Conservation (phyloP, 2,329 filamentous ascomycete species). For the Trichoderma citrinoviride region DNA sequence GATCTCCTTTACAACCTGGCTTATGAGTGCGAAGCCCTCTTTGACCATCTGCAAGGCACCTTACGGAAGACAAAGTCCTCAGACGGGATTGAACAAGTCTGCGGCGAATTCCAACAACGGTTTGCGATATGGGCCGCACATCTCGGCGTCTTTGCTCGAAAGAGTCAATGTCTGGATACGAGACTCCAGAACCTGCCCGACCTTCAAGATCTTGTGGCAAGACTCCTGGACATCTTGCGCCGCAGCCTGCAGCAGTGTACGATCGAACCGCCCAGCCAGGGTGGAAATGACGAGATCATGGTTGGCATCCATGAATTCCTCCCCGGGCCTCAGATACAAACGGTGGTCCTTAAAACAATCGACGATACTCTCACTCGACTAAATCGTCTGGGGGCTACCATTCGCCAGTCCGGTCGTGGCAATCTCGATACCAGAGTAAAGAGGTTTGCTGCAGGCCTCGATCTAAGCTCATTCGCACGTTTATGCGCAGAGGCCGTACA, state of each 20-base stretch:
- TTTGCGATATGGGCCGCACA: constrained; percentile 21
- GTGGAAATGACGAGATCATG: background rate
- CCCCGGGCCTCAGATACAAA: background rate
- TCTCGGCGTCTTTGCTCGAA: constrained; percentile 22
- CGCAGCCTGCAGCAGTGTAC: background rate
- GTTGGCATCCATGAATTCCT: background rate
- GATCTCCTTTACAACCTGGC: constrained; percentile 4
- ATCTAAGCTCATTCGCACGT: background rate
- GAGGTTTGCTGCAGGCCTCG: background rate
- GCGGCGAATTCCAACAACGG: constrained; percentile 15
- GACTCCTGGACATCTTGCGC: constrained; percentile 15
- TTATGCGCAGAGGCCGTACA: background rate
- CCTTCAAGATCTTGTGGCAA: constrained; percentile 14
- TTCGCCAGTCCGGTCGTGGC: constrained; percentile 8
- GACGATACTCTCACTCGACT: constrained; percentile 18
- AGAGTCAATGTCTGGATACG: constrained; percentile 21
- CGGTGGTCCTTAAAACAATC: background rate
- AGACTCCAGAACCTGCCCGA: constrained; percentile 18
- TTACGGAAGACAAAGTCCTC: background rate
- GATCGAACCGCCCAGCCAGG: background rate
- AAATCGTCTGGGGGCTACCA: constrained; percentile 13
- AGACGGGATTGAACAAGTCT: background rate
- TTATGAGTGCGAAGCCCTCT: background rate
- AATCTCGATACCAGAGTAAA: background rate
- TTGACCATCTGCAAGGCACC: background rate